Evolutionary conservation across 148 eudicot species (phyloP), one percentile per base, ranked within the genome.

Genomic region (Camellia japonica): DNA sequence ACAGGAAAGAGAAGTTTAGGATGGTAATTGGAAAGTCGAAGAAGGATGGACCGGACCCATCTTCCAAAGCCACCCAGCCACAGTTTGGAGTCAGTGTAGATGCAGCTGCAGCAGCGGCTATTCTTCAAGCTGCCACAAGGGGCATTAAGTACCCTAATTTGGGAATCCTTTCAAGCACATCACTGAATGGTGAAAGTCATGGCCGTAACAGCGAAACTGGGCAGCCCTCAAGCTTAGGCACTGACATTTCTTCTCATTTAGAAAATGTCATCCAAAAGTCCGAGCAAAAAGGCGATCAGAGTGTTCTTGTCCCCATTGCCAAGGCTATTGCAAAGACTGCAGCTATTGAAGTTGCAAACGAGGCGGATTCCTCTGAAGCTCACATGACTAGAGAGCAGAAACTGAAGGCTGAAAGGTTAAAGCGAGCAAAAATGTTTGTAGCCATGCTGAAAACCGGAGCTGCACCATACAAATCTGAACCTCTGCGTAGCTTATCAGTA

Each of bases 101-200:
- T 88, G 90, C 95, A 18, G 89, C 90, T 47, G 87, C 92, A 23
- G 93, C 97, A 18, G 98, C 97, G 20, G 99, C 98, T 79, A 96
- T 96, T 69, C 98, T 96, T 85, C 99, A 92, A 86, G 98, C 98
- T 79, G 99, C 98, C 55, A 90, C 95, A 7, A 92, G 95, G 83
- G 99, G 99, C 68, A 86, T 90, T 71, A 93, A 84, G 74, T 88
- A 76, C 46, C 86, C 99, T n/a, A 86, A 84, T 79, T 83, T 90
- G 73, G 91, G 89, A 51, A 72, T 86, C 51, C 77, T 92, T 60
- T 83, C 93, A n/a, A 87, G 85, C 82, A 59, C 83, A n/a, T 80
- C 88, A 65, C 47, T 81, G 59, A 87, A 80, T 76, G 86, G 87
- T 46, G 63, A 82, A 5, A 81, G 58, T 68, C 82, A 61, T 55